Conservation (phyloP, 2,329 filamentous ascomycete genomes). For the Fusarium sp. region DNA sequence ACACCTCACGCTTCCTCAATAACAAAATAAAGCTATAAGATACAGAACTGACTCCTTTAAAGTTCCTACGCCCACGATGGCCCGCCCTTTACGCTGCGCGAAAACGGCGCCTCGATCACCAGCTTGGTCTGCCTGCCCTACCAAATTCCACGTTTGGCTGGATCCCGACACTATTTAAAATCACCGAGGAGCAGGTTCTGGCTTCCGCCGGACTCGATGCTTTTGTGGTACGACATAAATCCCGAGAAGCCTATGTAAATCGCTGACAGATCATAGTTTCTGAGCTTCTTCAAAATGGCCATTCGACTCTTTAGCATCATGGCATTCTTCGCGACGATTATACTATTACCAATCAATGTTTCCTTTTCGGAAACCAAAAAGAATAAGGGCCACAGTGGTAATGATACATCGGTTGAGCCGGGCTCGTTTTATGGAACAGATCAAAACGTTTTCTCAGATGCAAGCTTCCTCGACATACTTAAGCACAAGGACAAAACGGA, state of each 20-base stretch:
- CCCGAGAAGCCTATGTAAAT: background rate
- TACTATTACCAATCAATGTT: slow-evolving; percentile 88
- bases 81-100: slow-evolving; percentile 89
- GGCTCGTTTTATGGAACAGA: slow-evolving; percentile 9
- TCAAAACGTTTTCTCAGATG: slow-evolving; percentile 29
- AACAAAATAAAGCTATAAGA: background rate
- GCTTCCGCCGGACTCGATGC: slow-evolving; percentile 93
- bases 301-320: slow-evolving; percentile 84
- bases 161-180: slow-evolving; percentile 86
- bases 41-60: background rate
- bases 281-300: slow-evolving; percentile 96
- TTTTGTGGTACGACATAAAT: slow-evolving; percentile 75
- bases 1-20: background rate
- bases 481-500: slow-evolving; percentile 52
- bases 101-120: slow-evolving; percentile 75
- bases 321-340: slow-evolving; percentile 81
- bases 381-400: background rate
- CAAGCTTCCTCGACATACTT: slow-evolving; percentile 25
- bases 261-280: slow-evolving; percentile 65
- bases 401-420: background rate
- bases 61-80: slow-evolving; percentile 93
- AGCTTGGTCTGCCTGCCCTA: slow-evolving; percentile 76
- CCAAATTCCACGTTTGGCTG: slow-evolving; percentile 91
- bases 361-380: slow-evolving; percentile 57
- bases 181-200: slow-evolving; percentile 90